Evolutionary conservation across 176 grass and related monocot species (phyloP), one percentile per base, ranked within the genome.

Genomic region (Oryza meyeriana): DNA sequence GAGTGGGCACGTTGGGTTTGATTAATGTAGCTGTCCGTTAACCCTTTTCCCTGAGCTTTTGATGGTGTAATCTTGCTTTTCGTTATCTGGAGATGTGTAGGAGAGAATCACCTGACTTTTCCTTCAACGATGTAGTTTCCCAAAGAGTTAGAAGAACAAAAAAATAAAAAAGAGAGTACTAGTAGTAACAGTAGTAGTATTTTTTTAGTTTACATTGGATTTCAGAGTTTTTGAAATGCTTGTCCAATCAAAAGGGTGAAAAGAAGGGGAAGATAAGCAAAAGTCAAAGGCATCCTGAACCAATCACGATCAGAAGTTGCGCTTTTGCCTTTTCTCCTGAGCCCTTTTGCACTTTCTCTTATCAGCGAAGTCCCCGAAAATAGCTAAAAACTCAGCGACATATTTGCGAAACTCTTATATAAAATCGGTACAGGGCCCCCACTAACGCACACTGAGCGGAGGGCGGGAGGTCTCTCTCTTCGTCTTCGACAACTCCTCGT

Each of bases 271-370:
- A 26, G 47, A 61, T 31, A 65, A 58, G 33, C 80, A 17, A 74
- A 66, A 80, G 83, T 89, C 83, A 85, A 89, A 85, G 78, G 12
- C 39, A 8, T 32, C 63, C 63, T 47, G 34, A 59, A 27, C 83
- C 87, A 18, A 85, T 89, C 83, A 22, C 87, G 14, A 24, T 72
- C 87, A 29, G 33, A 39, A 10, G 27, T 33, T 20, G 87, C 72
- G 33, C 66, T 71, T 81, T 78, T 22, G 22, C 20, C 67, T 13
- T 68, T 64, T 22, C 1, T n/a, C 59, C 5, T 61, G 5, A 4
- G 5, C 9, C 5, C 12, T 87, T 63, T 66, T 39, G 69, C 76
- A 22, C 87, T 75, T 80, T 80, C 62, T 26, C 64, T 10, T 39
- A 50, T 10, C 26, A 9, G 13, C 17, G 61, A 73, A 41, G 27